phyloP scores from a whole-genome alignment of 495 filamentous ascomycete species.

The Pseudevernia furfuracea region DNA sequence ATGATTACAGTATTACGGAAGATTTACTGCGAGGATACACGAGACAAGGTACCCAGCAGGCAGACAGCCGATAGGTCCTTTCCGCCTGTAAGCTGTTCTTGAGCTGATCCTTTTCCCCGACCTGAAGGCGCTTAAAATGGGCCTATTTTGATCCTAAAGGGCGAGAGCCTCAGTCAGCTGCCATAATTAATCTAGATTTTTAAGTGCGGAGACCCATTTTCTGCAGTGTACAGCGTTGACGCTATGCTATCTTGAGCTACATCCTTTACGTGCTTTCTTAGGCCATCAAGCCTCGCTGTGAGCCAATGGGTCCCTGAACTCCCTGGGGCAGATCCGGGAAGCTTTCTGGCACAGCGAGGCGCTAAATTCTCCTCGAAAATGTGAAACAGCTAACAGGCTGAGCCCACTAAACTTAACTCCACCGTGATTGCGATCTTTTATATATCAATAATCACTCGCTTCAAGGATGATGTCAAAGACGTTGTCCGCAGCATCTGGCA shows the following conservation, averaged over 20 bases:
- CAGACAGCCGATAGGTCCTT: background rate
- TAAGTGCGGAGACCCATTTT: background rate
- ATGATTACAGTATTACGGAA: background rate
- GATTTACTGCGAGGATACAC: background rate
- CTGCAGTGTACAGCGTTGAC: background rate
- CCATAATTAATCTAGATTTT: background rate
- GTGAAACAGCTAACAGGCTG: conserved; percentile 22
- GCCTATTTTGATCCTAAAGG: background rate
- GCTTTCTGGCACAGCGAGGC: conserved; percentile 8
- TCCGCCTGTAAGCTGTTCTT: background rate
- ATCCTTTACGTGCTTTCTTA: background rate
- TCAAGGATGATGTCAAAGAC: conserved; percentile 21
- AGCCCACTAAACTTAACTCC: conserved; percentile 18
- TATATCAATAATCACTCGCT: conserved; percentile 19
- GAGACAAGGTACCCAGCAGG: background rate
- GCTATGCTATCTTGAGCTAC: conserved; percentile 9
- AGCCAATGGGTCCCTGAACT: conserved; percentile 8
- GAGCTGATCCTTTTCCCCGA: background rate
- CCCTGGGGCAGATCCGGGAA: conserved; percentile 9
- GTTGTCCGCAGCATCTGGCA: conserved; percentile 27
- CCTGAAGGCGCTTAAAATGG: background rate
- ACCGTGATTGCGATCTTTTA: conserved; percentile 4
- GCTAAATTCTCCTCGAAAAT: conserved; percentile 11
- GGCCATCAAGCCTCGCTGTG: conserved; percentile 9
- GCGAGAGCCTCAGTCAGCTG: background rate